A percentile compares a stretch with the other conserved stretches of the same genome.
phyloP scores from a whole-genome alignment of 2,329 filamentous ascomycete species.

The Ceratocystis diversiconidia region DNA sequence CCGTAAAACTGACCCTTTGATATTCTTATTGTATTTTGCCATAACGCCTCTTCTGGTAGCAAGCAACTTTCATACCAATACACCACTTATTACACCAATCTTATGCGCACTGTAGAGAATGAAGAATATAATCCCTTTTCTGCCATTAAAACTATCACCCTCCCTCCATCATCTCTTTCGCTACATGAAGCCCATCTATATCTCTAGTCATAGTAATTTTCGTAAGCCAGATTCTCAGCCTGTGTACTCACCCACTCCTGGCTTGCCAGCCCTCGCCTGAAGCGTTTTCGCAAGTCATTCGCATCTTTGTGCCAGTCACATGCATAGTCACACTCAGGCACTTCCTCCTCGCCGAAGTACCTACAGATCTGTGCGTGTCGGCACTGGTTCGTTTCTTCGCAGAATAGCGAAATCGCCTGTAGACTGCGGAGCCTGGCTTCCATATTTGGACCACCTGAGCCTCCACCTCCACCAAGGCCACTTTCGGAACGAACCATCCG shows the following conservation, averaged over 20 bases:
- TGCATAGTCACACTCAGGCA: slow-evolving; percentile 53
- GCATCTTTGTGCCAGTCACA: slow-evolving; percentile 67
- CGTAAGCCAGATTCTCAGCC: slow-evolving; percentile 42
- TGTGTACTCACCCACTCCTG: slow-evolving; percentile 52
- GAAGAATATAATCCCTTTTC: background rate
- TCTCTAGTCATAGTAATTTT: slow-evolving; percentile 35
- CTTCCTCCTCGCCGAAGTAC: slow-evolving; percentile 57
- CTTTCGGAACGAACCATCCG: slow-evolving; percentile 32
- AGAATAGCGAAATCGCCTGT: slow-evolving; percentile 60
- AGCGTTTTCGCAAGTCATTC: slow-evolving; percentile 41
- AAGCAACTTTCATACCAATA: background rate
- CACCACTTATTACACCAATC: background rate
- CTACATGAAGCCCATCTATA: background rate
- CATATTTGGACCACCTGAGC: slow-evolving; percentile 7
- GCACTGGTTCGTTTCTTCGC: slow-evolving; percentile 60
- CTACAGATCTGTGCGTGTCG: slow-evolving; percentile 60
- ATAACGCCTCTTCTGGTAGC: background rate
- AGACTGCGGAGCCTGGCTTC: slow-evolving; percentile 48
- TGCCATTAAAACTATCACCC: background rate
- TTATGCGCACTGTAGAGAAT: background rate
- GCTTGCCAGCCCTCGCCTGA: slow-evolving; percentile 40
- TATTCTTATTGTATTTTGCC: background rate
- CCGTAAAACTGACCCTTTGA: background rate
- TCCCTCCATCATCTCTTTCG: background rate
- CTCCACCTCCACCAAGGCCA: background rate